Evolutionary conservation across 78 protist genomes (phyloP).

Genomic region (Guillardia theta): DNA sequence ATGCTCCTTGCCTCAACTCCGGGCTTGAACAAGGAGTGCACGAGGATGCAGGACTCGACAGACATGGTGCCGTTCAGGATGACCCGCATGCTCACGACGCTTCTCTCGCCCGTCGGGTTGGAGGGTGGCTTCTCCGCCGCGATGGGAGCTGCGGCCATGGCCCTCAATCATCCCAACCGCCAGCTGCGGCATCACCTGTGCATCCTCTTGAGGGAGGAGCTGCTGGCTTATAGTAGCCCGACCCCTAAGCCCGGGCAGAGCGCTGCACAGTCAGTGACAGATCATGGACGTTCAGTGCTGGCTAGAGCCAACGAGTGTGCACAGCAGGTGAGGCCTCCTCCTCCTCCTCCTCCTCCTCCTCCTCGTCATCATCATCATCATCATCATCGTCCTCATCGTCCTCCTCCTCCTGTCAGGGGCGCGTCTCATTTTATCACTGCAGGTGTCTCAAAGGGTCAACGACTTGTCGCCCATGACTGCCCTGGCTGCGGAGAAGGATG

Average conservation of each 20-base stretch:
- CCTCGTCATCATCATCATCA: too few relatives aligned
- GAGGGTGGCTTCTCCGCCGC: constrained; percentile 32
- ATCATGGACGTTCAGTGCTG: not conserved
- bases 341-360: too few relatives aligned
- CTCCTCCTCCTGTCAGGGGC: too few relatives aligned
- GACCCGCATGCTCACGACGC: constrained; percentile 48
- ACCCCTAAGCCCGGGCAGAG: not conserved
- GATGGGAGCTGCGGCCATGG: not conserved
- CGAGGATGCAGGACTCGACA: not conserved
- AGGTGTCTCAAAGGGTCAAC: not conserved
- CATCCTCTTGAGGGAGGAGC: not conserved
- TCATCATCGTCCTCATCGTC: too few relatives aligned
- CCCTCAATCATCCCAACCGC: not conserved
- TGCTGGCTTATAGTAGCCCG: not conserved
- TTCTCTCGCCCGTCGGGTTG: constrained; percentile 41
- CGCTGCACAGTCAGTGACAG: not conserved
- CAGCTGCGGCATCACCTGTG: not conserved
- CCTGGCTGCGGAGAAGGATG: not conserved
- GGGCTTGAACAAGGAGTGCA: not conserved
- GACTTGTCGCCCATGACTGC: not conserved
- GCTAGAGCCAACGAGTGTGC: not conserved
- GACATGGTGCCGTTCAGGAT: constrained; percentile 51
- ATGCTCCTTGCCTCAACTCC: not conserved
- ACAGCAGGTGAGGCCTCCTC: too few relatives aligned
- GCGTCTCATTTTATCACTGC: not conserved